Conservation (phyloP, 352 stramenopile species). For the Aphanomyces cochlioides region DNA sequence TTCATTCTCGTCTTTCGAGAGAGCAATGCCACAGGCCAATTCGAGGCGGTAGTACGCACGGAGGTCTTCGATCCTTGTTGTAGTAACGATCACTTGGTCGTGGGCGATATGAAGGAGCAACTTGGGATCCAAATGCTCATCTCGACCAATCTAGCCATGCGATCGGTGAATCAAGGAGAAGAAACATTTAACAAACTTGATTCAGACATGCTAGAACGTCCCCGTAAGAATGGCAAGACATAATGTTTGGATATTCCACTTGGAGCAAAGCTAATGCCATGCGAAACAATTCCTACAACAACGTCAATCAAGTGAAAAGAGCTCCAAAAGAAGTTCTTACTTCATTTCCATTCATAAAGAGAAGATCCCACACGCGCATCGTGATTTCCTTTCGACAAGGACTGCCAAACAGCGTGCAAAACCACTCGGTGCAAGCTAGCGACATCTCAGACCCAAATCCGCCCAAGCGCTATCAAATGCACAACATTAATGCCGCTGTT, state of each 20-base stretch:
- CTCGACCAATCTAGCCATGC: slow-evolving; percentile 46
- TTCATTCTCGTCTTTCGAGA: slow-evolving; percentile 45
- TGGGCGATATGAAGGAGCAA: slow-evolving; percentile 50
- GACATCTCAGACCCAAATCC: slow-evolving; percentile 84
- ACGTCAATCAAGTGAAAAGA: slow-evolving; percentile 17
- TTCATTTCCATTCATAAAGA: slow-evolving; percentile 81
- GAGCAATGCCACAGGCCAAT: slow-evolving; percentile 70
- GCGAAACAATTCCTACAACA: slow-evolving; percentile 63
- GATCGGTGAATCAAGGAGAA: neutral
- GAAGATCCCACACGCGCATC: slow-evolving; percentile 74
- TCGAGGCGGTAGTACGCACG: slow-evolving; percentile 77
- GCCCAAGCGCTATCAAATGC: slow-evolving; percentile 48
- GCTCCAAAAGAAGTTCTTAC: slow-evolving; percentile 33
- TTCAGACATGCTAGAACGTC: slow-evolving; percentile 81
- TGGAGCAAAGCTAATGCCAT: slow-evolving; percentile 71
- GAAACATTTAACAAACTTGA: slow-evolving; percentile 42
- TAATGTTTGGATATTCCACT: slow-evolving; percentile 50
- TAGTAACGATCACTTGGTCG: slow-evolving; percentile 64
- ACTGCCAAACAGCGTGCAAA: slow-evolving; percentile 82
- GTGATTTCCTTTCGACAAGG: slow-evolving; percentile 69
- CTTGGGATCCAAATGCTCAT: slow-evolving; percentile 41
- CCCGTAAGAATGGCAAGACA: slow-evolving; percentile 62
- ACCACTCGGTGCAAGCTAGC: slow-evolving; percentile 85
- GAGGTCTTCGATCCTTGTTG: slow-evolving; percentile 76
- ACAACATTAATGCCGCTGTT: too few species aligned